These are phyloP conservation scores for Polygonum aviculare DNA, from an alignment of 148 eudicot genomes.

Conservation along the genomic window DNA sequence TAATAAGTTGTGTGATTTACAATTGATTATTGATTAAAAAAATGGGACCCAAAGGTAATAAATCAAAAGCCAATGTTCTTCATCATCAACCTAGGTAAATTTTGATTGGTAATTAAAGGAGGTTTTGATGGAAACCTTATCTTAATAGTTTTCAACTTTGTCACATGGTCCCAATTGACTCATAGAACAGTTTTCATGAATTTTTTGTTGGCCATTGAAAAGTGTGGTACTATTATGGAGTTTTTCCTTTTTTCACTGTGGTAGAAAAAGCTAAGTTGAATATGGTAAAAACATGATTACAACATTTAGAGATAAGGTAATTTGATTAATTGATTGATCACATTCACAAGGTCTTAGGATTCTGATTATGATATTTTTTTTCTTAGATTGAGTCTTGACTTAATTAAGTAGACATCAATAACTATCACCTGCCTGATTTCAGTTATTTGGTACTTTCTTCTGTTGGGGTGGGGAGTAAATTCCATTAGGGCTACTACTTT, in stretches of 20 bases:
- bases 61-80: neutral
- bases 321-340: neutral
- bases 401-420: neutral
- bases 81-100: neutral
- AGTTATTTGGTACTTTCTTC: neutral
- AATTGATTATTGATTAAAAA: neutral
- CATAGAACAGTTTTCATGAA: neutral
- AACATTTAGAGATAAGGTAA: neutral
- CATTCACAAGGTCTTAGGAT: neutral
- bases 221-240: neutral
- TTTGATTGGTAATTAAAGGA: neutral
- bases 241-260: neutral
- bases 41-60: neutral
- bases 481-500: neutral
- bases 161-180: constrained; percentile 5
- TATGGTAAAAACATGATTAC: neutral
- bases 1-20: no score
- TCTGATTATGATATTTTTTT: neutral
- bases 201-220: neutral
- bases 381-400: neutral
- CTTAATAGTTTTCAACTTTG: constrained; percentile 7
- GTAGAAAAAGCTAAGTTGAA: neutral
- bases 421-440: constrained; percentile 4
- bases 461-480: neutral
- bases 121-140: neutral